A percentile compares a stretch with the other conserved stretches of the same genome.
Evolutionary conservation across 2,329 filamentous ascomycete species (phyloP).

Genomic region (Fusarium falciforme): DNA sequence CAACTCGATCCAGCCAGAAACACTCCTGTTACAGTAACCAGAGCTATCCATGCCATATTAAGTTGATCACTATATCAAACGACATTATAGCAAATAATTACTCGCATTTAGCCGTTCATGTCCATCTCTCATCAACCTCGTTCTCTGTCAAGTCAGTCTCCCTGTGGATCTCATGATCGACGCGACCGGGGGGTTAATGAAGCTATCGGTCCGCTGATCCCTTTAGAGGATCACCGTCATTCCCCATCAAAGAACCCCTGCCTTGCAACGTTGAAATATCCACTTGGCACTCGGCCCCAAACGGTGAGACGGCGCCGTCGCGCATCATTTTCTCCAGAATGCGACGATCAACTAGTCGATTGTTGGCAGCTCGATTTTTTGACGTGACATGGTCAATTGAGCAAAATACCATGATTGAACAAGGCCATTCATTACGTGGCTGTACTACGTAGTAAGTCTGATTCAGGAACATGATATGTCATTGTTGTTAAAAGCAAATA

Average conservation of each 20-base stretch:
- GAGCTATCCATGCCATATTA: neutral
- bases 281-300: neutral
- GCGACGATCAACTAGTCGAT: neutral
- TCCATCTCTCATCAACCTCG: neutral
- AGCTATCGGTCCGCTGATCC: constrained; percentile 12
- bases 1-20: neutral
- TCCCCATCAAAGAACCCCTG: constrained; percentile 5
- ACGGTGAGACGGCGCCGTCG: neutral
- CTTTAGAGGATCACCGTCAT: constrained; percentile 12
- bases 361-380: neutral
- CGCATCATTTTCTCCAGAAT: neutral
- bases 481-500: neutral
- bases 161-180: neutral
- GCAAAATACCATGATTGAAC: neutral
- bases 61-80: neutral
- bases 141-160: neutral
- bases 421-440: neutral
- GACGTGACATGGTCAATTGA: neutral
- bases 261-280: neutral
- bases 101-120: neutral
- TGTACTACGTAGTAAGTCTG: neutral
- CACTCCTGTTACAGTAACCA: neutral
- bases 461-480: neutral
- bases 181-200: neutral
- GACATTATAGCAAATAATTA: neutral